A percentile compares a stretch with the other conserved stretches of the same genome.
These are phyloP conservation scores for Backusella macrospora DNA, from an alignment of 192 early-diverging fungal genomes.

Conservation along the genomic window DNA sequence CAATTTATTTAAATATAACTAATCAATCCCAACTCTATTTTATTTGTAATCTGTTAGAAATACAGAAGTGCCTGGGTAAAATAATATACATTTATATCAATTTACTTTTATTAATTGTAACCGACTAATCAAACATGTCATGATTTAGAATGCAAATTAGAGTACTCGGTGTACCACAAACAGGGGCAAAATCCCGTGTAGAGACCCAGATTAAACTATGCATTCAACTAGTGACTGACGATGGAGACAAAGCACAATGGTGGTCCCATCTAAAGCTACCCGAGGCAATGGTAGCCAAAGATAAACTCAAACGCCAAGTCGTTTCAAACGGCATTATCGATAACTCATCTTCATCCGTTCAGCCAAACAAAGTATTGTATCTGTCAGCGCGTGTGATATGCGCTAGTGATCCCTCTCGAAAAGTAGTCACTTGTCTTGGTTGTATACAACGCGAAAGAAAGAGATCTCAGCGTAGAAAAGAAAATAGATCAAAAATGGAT, in stretches of 20 bases:
- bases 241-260: conserved; percentile 71
- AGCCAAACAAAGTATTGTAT: conserved; percentile 50
- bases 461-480: conserved; percentile 65
- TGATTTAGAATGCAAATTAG: conserved; percentile 35
- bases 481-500: conserved; percentile 44
- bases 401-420: conserved; percentile 77
- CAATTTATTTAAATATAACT: not conserved
- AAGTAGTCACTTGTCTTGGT: conserved; percentile 78
- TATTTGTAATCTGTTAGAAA: conserved; percentile 3
- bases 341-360: conserved; percentile 7
- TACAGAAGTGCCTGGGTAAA: conserved; percentile 17
- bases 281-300: conserved; percentile 82
- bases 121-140: not conserved
- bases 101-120: not conserved
- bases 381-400: conserved; percentile 85
- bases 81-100: conserved; percentile 4
- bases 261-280: conserved; percentile 91
- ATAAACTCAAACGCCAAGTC: conserved; percentile 59
- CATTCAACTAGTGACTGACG: conserved; percentile 75
- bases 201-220: conserved; percentile 96
- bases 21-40: not conserved
- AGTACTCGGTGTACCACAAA: conserved; percentile 52
- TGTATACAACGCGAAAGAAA: conserved; percentile 85
- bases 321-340: conserved; percentile 29
- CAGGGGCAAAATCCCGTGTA: conserved; percentile 82